Evolutionary conservation across 371 early-diverging fungal genomes (phyloP).

Genomic region (Saksenaea oblongispora): DNA sequence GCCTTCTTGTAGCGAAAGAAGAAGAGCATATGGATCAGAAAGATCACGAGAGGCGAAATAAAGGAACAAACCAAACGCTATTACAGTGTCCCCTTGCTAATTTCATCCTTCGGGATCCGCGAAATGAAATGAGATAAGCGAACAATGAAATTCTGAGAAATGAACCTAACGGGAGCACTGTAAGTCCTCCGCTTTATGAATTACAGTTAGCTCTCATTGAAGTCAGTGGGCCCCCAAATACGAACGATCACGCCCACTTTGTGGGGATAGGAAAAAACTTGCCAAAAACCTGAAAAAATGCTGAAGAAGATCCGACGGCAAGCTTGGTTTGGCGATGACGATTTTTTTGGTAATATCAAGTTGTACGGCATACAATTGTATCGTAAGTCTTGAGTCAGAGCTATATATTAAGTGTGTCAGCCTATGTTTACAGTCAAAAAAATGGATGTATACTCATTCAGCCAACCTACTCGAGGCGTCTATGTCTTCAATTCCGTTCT

Average conservation of each 20-base stretch:
- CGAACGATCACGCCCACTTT: constrained; percentile 4
- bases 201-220: neutral
- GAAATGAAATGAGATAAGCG: too few relatives aligned
- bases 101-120: too few relatives aligned
- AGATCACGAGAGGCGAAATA: neutral
- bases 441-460: neutral
- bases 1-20: neutral
- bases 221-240: neutral
- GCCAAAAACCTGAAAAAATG: constrained; percentile 9
- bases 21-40: neutral
- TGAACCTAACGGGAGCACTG: too few relatives aligned
- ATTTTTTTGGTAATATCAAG: neutral
- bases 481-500: neutral
- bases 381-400: neutral
- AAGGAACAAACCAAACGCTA: neutral
- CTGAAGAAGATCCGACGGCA: neutral
- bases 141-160: too few relatives aligned
- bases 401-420: neutral
- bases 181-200: neutral
- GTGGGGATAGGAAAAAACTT: constrained; percentile 1
- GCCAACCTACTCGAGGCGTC: neutral
- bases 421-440: neutral
- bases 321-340: neutral
- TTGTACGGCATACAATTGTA: neutral
- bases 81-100: too few relatives aligned